phyloP scores from a whole-genome alignment of 2,329 filamentous ascomycete genomes.

The Apiospora hydei region DNA sequence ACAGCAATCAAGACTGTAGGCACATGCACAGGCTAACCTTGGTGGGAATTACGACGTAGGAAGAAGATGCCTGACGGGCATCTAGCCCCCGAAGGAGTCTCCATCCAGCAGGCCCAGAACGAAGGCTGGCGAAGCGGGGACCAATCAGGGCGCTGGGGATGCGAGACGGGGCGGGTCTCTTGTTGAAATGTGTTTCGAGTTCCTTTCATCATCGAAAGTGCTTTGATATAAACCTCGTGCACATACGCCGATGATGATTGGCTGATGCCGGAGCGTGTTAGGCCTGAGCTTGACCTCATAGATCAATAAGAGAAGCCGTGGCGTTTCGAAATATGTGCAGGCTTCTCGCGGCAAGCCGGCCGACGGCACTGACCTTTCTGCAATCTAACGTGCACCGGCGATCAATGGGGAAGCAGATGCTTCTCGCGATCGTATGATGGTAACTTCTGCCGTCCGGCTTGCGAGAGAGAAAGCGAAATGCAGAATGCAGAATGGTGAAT shows the following conservation, averaged over 20 bases:
- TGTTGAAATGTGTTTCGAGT: neutral
- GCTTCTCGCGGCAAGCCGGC: neutral
- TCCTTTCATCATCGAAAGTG: constrained; percentile 2
- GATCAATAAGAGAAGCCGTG: neutral
- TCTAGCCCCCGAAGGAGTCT: neutral
- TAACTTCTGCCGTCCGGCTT: neutral
- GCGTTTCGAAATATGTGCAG: constrained; percentile 11
- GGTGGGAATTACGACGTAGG: neutral
- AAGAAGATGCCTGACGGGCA: neutral
- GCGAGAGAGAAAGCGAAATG: neutral
- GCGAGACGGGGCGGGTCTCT: neutral
- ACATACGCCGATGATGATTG: neutral
- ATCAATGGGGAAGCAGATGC: neutral
- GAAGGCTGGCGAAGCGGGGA: neutral
- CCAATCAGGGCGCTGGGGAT: neutral
- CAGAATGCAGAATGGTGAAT: neutral
- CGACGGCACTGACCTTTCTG: neutral
- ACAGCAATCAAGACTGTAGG: neutral
- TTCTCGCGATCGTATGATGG: constrained; percentile 8
- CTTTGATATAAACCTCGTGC: neutral
- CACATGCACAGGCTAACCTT: neutral
- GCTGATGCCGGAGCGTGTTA: neutral
- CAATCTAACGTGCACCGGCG: constrained; percentile 2
- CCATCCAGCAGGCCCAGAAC: neutral
- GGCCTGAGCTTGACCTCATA: constrained; percentile 17